These are phyloP conservation scores for Solidago caesia DNA, from an alignment of 129 eudicot genomes.

Conservation along the genomic window DNA sequence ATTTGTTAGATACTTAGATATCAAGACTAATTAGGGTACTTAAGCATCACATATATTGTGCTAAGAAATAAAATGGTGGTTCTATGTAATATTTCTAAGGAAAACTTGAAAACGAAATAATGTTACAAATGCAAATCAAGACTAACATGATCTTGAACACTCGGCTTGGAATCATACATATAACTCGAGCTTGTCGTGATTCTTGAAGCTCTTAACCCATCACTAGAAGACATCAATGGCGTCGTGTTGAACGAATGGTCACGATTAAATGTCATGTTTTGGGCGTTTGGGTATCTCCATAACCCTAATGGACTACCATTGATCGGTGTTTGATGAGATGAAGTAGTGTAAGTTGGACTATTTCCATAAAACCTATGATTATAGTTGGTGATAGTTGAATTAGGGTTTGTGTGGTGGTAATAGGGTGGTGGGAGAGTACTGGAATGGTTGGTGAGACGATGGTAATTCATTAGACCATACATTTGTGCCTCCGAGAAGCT, in stretches of 20 bases:
- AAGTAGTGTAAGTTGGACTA: constrained; percentile 12
- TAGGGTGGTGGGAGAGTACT: constrained; percentile 29
- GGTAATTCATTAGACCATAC: constrained; percentile 64
- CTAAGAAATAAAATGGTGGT: constrained; percentile 3
- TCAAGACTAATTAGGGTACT: constrained; percentile 23
- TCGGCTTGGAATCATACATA: constrained; percentile 50
- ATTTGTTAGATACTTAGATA: constrained; percentile 13
- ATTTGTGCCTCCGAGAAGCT: constrained; percentile 49
- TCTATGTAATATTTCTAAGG: constrained; percentile 25
- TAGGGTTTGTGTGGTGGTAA: constrained; percentile 45
- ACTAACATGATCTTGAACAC: constrained; percentile 80
- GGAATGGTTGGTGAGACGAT: constrained; percentile 35
- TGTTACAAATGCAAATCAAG: constrained; percentile 85
- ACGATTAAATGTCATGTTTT: constrained; percentile 28
- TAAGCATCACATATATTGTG: constrained; percentile 25
- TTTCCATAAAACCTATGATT: constrained; percentile 35
- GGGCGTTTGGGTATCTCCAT: constrained; percentile 65
- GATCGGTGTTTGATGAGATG: constrained; percentile 46
- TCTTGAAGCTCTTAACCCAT: constrained; percentile 17
- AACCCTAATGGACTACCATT: constrained; percentile 71
- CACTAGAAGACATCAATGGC: constrained; percentile 21
- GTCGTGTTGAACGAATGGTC: constrained; percentile 30
- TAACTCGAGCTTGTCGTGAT: constrained; percentile 33
- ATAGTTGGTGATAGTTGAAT: constrained; percentile 15
- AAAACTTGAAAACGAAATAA: constrained; percentile 24